Evolutionary conservation across 164 flowering plant genomes (phyloP).

Genomic region (Vitis rupestris): DNA sequence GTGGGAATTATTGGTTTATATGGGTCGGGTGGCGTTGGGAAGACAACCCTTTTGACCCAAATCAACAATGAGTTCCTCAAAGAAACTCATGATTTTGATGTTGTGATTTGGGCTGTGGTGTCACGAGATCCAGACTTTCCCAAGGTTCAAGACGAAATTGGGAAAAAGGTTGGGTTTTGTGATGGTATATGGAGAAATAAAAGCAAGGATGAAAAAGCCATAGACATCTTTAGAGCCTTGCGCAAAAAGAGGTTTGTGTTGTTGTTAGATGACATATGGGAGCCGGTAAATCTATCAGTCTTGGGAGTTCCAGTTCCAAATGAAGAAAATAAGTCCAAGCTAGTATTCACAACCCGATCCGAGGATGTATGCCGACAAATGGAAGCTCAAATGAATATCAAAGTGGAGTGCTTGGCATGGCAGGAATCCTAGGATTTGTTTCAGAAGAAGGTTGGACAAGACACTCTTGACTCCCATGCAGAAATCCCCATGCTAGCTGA

Average conservation of each 20-base stretch:
- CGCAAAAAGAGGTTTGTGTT: conserved; percentile 3
- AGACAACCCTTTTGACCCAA: neutral
- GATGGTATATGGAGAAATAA: neutral
- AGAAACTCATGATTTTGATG: neutral
- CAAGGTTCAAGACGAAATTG: neutral
- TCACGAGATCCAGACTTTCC: neutral
- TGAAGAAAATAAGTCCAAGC: neutral
- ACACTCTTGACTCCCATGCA: conserved; percentile 5
- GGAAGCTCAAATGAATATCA: conserved; percentile 10
- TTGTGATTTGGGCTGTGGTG: neutral
- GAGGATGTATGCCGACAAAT: conserved; percentile 14
- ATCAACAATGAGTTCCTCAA: neutral
- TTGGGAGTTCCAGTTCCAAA: conserved; percentile 4
- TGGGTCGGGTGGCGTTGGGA: neutral
- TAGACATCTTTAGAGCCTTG: neutral
- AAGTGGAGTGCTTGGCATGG: conserved; percentile 3
- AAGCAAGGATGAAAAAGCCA: neutral
- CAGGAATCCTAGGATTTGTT: conserved; percentile 19
- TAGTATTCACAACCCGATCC: conserved; percentile 8
- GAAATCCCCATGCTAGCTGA: conserved; percentile 5
- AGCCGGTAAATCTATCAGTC: neutral
- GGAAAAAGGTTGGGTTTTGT: neutral
- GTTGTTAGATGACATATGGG: conserved; percentile 15
- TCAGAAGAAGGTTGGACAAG: conserved; percentile 12
- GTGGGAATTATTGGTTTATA: neutral